Evolutionary conservation across 345 rosid genomes (phyloP).

Genomic region (Cardamine occulta): DNA sequence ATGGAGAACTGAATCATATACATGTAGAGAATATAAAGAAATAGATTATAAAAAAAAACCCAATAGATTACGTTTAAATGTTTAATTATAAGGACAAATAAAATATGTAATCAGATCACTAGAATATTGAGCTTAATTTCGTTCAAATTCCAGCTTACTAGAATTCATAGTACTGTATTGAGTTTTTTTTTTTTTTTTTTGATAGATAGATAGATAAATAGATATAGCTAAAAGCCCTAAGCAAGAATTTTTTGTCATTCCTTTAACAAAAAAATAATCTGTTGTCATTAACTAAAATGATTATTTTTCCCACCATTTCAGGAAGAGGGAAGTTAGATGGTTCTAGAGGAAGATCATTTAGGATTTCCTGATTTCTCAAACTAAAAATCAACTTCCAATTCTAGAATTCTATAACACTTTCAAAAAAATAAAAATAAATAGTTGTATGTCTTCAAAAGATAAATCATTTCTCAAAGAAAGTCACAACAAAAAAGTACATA

Average conservation of each 20-base stretch:
- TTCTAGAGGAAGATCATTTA: neutral
- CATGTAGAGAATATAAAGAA: neutral
- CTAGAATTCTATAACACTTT: neutral
- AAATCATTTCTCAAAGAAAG: neutral
- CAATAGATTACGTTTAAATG: neutral
- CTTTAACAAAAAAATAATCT: too few species aligned
- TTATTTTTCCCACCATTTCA: neutral
- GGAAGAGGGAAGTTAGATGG: neutral
- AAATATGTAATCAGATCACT: neutral
- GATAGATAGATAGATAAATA: too few species aligned
- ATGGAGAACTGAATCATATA: neutral
- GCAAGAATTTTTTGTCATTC: neutral
- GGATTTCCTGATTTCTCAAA: neutral
- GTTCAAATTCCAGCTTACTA: neutral
- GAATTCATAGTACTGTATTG: neutral
- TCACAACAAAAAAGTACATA: neutral
- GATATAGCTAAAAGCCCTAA: neutral
- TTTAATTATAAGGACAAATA: neutral
- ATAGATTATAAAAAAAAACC: neutral
- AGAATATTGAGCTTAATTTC: neutral
- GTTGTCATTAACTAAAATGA: neutral
- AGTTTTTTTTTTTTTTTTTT: too few species aligned
- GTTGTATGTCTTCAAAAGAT: neutral
- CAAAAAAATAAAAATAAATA: too few species aligned
- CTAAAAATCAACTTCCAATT: neutral